A percentile compares a stretch with the other conserved stretches of the same genome.
Conservation (phyloP, 2,329 filamentous ascomycete genomes). For the Neobulgaria alba region DNA sequence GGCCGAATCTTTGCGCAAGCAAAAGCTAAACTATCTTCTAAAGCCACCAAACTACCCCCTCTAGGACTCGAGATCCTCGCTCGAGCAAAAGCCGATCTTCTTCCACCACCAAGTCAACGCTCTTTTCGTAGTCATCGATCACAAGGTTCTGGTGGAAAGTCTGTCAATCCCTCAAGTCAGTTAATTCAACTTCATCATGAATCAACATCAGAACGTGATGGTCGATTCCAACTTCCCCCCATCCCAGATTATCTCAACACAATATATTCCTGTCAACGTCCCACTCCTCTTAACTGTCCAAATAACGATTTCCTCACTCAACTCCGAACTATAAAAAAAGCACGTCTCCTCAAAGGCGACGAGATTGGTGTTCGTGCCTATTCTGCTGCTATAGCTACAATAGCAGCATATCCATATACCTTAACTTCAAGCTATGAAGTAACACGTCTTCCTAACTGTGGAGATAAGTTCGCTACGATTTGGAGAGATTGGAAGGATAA, state of each 20-base stretch:
- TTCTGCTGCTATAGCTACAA: conserved; percentile 72
- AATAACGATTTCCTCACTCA: conserved; percentile 69
- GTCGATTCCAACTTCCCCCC: conserved; percentile 42
- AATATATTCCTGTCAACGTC: conserved; percentile 73
- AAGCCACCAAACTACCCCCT: conserved; percentile 1
- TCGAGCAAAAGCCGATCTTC: conserved; percentile 21
- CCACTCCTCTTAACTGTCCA: conserved; percentile 58
- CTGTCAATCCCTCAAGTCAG: conserved; percentile 26
- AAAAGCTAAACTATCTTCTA: conserved; percentile 1
- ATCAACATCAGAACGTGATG: conserved; percentile 73
- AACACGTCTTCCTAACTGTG: conserved; percentile 63
- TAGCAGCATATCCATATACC: conserved; percentile 66
- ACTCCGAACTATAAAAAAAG: conserved; percentile 64
- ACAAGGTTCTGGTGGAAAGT: conserved; percentile 12
- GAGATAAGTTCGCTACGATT: conserved; percentile 67
- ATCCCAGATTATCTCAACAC: conserved; percentile 59
- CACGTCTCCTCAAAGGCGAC: conserved; percentile 55
- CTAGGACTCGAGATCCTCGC: conserved; percentile 15
- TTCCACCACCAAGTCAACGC: conserved; percentile 15
- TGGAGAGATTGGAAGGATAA: conserved; percentile 65
- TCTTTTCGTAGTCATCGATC: conserved; percentile 1
- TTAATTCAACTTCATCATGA: conserved; percentile 46
- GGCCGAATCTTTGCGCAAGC: conserved; percentile 28
- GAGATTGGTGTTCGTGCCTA: conserved; percentile 81
- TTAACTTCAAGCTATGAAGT: conserved; percentile 32